These are phyloP conservation scores for Myrica gale DNA, from an alignment of 306 rosid species.

Conservation along the genomic window DNA sequence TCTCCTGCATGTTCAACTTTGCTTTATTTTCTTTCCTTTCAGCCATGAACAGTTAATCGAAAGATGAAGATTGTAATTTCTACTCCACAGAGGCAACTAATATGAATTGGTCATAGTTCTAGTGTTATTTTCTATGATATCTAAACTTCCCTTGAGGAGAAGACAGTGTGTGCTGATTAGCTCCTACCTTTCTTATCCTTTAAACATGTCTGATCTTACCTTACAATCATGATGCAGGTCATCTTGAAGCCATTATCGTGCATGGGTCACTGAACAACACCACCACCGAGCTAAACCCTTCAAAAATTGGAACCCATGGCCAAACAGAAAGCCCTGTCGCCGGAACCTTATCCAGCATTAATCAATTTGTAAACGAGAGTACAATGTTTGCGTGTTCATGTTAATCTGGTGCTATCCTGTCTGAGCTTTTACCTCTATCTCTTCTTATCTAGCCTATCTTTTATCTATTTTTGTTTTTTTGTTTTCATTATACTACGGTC, in stretches of 20 bases:
- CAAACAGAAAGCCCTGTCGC: conserved; percentile 29
- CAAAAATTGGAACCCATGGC: conserved; percentile 32
- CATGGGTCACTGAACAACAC: conserved; percentile 35
- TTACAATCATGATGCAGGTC: conserved; percentile 33
- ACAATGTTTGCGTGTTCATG: conserved; percentile 21
- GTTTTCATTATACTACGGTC: not conserved
- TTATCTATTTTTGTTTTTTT: not conserved
- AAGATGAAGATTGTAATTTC: not conserved
- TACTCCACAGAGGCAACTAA: conserved; percentile 23
- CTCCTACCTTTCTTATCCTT: conserved; percentile 30
- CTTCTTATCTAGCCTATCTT: conserved; percentile 15
- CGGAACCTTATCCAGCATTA: conserved; percentile 35
- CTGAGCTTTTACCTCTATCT: conserved; percentile 63
- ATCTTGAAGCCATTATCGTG: conserved; percentile 26
- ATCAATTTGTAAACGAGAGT: conserved; percentile 33
- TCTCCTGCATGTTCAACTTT: not conserved
- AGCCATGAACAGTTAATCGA: not conserved
- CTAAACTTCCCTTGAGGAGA: not conserved
- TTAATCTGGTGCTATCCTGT: conserved; percentile 72
- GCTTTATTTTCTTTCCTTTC: not conserved
- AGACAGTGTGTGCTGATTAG: not conserved
- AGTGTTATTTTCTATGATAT: not conserved
- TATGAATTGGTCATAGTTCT: conserved; percentile 13
- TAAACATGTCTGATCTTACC: conserved; percentile 9
- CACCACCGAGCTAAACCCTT: conserved; percentile 33